Conservation (phyloP, 2,329 filamentous ascomycete species). For the Diaporthe vaccinii region DNA sequence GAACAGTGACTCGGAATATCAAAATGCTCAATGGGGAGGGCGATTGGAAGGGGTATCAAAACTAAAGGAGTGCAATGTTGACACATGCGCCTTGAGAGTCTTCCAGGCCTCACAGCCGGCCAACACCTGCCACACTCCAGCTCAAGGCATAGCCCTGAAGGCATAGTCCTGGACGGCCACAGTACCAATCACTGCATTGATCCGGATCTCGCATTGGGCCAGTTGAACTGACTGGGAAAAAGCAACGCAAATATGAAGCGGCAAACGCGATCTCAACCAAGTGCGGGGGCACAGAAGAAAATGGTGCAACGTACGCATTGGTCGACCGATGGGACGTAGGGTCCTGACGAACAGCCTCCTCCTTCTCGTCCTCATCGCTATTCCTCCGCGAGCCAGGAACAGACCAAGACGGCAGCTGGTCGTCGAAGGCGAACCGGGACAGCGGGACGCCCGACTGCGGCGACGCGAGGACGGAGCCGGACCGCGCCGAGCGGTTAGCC, state of each 20-base stretch:
- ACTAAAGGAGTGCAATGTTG: not conserved
- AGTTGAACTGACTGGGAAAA: not conserved
- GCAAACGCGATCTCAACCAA: not conserved
- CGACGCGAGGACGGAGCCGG: conserved; percentile 84
- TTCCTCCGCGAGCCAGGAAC: conserved; percentile 89
- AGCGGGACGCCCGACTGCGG: conserved; percentile 74
- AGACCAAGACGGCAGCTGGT: conserved; percentile 83
- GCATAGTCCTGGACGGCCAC: not conserved
- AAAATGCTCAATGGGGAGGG: not conserved
- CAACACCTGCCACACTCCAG: not conserved
- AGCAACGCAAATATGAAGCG: not conserved
- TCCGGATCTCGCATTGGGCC: not conserved
- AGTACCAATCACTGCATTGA: not conserved
- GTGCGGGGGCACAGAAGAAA: conserved; percentile 37
- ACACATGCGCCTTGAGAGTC: not conserved
- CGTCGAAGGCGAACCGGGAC: conserved; percentile 71
- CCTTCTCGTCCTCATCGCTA: conserved; percentile 91
- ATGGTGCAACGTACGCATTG: conserved; percentile 77
- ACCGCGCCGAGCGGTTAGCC: conserved; percentile 79
- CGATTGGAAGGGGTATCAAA: not conserved
- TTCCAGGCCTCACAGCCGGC: not conserved
- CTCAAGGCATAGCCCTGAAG: not conserved
- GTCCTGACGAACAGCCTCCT: conserved; percentile 77
- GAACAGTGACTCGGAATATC: not conserved
- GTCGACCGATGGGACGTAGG: conserved; percentile 80